phyloP scores from a whole-genome alignment of 352 stramenopile species.

The Pythium coloratum region DNA sequence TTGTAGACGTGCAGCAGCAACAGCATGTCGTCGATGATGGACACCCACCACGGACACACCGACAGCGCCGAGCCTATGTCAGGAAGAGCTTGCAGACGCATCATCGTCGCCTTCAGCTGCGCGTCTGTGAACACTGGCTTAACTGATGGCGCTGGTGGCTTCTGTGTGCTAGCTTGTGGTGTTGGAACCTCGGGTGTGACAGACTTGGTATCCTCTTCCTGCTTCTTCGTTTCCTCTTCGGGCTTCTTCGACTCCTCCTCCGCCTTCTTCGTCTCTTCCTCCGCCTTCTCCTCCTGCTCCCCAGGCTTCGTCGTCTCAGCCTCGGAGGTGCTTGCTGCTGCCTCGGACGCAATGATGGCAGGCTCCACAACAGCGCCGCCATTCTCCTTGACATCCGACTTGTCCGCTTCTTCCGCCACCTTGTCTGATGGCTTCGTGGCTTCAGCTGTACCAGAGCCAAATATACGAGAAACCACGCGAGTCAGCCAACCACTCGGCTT shows the following conservation, averaged over 20 bases:
- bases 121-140: slow-evolving; percentile 11
- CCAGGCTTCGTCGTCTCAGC: not conserved
- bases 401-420: not conserved
- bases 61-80: slow-evolving; percentile 31
- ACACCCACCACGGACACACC: slow-evolving; percentile 77
- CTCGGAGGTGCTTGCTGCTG: not conserved
- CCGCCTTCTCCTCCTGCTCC: not conserved
- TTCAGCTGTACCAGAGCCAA: not conserved
- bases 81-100: slow-evolving; percentile 42
- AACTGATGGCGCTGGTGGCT: not conserved
- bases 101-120: slow-evolving; percentile 35
- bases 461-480: slow-evolving; percentile 2
- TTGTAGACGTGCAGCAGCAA: slow-evolving; percentile 69
- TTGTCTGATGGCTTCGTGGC: not conserved
- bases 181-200: not conserved
- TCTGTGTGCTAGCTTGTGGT: not conserved
- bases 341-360: not conserved
- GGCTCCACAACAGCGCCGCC: not conserved
- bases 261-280: not conserved
- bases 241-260: not conserved
- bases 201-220: not conserved
- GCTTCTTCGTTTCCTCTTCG: not conserved
- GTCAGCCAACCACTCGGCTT: not conserved
- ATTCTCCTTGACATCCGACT: not conserved
- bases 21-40: slow-evolving; percentile 71